phyloP scores from a whole-genome alignment of 495 filamentous ascomycete genomes.

The Corynascus novoguineensis region DNA sequence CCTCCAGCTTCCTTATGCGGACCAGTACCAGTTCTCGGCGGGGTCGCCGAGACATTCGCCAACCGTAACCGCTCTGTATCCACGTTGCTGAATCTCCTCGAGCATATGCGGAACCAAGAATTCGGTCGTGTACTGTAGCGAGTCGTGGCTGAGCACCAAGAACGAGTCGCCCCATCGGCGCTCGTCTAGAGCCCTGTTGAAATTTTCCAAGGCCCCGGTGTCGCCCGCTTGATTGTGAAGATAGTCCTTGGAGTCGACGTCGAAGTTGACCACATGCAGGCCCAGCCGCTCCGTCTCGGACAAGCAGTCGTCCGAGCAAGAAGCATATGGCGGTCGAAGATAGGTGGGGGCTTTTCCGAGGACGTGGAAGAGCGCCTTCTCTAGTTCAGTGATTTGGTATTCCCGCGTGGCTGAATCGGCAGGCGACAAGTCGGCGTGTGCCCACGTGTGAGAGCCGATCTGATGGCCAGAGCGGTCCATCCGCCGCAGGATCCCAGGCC shows the following conservation, averaged over 20 bases:
- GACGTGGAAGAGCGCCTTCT: conserved; percentile 26
- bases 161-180: conserved; percentile 21
- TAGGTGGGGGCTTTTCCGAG: conserved; percentile 39
- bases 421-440: conserved; percentile 33
- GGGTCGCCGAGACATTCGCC: conserved; percentile 59
- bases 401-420: conserved; percentile 12
- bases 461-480: conserved; percentile 31
- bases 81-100: conserved; percentile 16
- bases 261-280: conserved; percentile 39
- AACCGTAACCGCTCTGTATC: conserved; percentile 45
- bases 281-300: conserved; percentile 30
- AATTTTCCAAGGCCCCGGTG: conserved; percentile 24
- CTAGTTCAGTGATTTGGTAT: conserved; percentile 29
- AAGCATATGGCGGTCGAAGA: conserved; percentile 41
- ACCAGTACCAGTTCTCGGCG: conserved; percentile 55
- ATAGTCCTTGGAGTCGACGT: conserved; percentile 43
- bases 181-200: conserved; percentile 19
- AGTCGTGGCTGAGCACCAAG: conserved; percentile 38
- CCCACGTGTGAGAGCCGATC: conserved; percentile 35
- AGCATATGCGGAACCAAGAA: conserved; percentile 33
- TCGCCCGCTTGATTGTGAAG: conserved; percentile 18
- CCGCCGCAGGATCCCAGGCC: conserved; percentile 25
- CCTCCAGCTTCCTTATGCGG: not conserved
- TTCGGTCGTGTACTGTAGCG: conserved; percentile 33
- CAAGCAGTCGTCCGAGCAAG: conserved; percentile 27